Conservation (phyloP, 768 basidiomycete species). For the Suillus fuscotomentosus region DNA sequence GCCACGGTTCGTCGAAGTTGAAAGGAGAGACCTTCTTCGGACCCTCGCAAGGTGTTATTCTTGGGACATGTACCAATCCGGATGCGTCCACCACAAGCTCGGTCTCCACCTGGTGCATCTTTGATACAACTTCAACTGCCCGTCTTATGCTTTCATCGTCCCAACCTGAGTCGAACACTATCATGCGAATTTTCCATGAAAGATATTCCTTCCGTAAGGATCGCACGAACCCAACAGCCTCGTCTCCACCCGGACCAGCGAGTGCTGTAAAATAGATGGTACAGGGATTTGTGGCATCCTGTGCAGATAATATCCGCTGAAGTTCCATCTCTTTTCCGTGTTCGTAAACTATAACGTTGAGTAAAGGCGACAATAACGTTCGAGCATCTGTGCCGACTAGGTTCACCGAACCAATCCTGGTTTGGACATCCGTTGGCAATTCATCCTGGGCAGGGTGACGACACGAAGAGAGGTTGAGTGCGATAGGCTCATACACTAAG, state of each 20-base stretch:
- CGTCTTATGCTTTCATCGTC: neutral
- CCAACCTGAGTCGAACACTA: constrained; percentile 23
- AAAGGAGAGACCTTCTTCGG: no score
- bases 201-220: constrained; percentile 31
- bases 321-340: neutral
- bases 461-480: neutral
- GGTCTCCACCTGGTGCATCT: no score
- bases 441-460: neutral
- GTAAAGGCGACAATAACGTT: no score
- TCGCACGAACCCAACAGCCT: constrained; percentile 30
- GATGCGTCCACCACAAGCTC: no score
- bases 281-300: constrained; percentile 10
- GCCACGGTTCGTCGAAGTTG: no score
- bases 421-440: neutral
- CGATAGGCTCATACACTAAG: neutral
- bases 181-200: constrained; percentile 28
- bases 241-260: constrained; percentile 29
- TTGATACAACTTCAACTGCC: no score
- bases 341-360: neutral
- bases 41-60: no score
- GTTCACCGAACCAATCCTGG: neutral
- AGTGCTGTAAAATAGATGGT: constrained; percentile 29
- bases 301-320: neutral
- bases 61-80: no score
- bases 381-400: neutral